Conservation (phyloP, 2,329 filamentous ascomycete genomes). For the Xylaria sp. region DNA sequence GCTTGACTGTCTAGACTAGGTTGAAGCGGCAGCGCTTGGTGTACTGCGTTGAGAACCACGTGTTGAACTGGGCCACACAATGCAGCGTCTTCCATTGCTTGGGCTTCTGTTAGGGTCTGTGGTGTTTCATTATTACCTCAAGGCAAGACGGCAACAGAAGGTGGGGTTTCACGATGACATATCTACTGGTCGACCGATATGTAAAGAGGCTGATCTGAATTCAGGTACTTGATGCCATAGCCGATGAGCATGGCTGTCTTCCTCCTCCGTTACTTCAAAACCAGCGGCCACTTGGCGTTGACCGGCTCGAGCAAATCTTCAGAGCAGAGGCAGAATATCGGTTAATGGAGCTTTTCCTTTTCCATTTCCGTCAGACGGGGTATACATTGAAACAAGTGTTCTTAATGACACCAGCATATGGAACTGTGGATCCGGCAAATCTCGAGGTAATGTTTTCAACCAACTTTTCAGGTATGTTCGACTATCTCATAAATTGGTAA, state of each 20-base stretch:
- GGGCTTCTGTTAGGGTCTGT: conserved; percentile 3
- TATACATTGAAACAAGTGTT: conserved; percentile 30
- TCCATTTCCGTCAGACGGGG: conserved; percentile 28
- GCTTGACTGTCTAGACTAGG: neutral
- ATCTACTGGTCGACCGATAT: neutral
- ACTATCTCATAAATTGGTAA: neutral
- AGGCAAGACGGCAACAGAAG: conserved; percentile 8
- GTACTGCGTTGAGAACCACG: neutral
- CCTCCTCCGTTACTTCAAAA: conserved; percentile 25
- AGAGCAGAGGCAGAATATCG: conserved; percentile 23
- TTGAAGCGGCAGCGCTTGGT: neutral
- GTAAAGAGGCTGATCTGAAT: neutral
- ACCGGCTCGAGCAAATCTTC: conserved; percentile 29
- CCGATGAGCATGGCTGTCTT: conserved; percentile 24
- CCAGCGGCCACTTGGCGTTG: conserved; percentile 26
- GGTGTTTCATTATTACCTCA: conserved; percentile 8
- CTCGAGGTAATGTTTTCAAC: conserved; percentile 32
- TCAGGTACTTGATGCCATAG: conserved; percentile 21
- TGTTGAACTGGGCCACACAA: neutral
- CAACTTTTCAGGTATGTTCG: conserved; percentile 30
- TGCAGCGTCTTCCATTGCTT: conserved; percentile 8
- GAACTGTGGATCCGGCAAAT: conserved; percentile 35
- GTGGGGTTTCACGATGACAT: neutral
- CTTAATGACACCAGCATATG: conserved; percentile 25
- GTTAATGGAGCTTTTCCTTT: conserved; percentile 29